Base-by-base conservation (phyloP, 164 flowering plant genomes). In the Tinospora cordifolia region DNA sequence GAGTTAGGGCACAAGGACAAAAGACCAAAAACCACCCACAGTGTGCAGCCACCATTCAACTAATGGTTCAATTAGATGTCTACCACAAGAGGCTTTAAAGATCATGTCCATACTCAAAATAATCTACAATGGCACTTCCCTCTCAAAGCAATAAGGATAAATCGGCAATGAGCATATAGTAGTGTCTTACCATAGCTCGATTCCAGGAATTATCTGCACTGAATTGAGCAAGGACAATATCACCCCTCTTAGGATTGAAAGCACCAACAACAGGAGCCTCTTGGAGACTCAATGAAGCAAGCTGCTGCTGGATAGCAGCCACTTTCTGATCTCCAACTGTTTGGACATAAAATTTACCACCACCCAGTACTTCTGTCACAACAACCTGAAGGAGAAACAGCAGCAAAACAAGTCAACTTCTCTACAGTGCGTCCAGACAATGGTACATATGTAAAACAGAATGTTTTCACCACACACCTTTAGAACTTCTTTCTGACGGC, bases 211-310 rank as follows among this genome's bases (percentile, higher is more conserved):
- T 87, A 75, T 95, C 97, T 9, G 79, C 83, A 79, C 87, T 87
- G 72, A 86, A 95, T 70, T 90, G 92, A 57, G 96, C 97, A 75
- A 95, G 93, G 75, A 95, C 92, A 54, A 86, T 79, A 60, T 95
- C 99, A 13, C 98, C 99, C 83, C 88, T 95, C 82, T 83, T 88
- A 17, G 99, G 99, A 78, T 85, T 88, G 72, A 95, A 95, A 71
- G 93, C 79, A 63, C 97, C 99, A 79, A 90, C 70, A 0, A 90
- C 75, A 75, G 99, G 96, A 71, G 92, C 83, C 36, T 92, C 99
- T 80, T 83, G 84, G 67, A 95, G 80, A 70, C 72, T 88, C 76
- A 95, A 74, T 2, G 91, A 81, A 57, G 91, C 89, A 74, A 95
- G 89, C 74, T 93, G 89, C 76, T 89, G 85, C 78, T 91, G 93